phyloP scores from a whole-genome alignment of 176 grass and related monocot genomes.

The Juncus inflexus region DNA sequence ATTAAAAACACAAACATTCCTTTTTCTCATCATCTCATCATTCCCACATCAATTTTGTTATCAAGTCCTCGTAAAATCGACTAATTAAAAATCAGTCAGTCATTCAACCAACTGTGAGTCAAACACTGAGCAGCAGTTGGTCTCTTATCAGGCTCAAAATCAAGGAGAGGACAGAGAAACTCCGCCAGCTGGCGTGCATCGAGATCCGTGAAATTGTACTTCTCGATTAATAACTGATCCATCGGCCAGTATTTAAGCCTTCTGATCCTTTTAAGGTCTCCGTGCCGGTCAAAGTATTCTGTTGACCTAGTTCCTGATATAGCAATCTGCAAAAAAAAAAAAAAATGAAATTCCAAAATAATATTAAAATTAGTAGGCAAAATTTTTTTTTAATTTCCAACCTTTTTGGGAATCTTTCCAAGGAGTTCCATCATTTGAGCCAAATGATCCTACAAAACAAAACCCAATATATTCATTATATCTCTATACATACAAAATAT shows the following conservation, averaged over 20 bases:
- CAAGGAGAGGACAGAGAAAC: conserved; percentile 69
- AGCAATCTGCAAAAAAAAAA: conserved; percentile 49
- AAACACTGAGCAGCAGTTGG: conserved; percentile 64
- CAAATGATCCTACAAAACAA: conserved; percentile 71
- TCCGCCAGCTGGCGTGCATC: conserved; percentile 42
- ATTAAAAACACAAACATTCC: conserved; percentile 2
- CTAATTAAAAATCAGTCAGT: conserved; percentile 5
- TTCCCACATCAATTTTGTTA: too few species aligned
- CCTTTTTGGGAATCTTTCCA: conserved; percentile 88
- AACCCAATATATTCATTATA: background rate
- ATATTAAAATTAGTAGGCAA: background rate
- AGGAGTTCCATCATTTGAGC: conserved; percentile 91
- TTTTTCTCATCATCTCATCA: background rate
- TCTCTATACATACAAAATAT: background rate
- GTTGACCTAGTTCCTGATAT: conserved; percentile 55
- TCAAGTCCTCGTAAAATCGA: too few species aligned
- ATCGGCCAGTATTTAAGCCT: conserved; percentile 66
- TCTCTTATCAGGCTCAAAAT: conserved; percentile 64
- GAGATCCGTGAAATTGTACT: conserved; percentile 48
- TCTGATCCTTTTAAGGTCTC: conserved; percentile 70
- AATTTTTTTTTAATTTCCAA: background rate
- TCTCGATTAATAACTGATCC: conserved; percentile 50
- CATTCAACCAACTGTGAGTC: conserved; percentile 65
- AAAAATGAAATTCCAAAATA: background rate
- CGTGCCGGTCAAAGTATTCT: conserved; percentile 72